phyloP scores from a whole-genome alignment of 768 basidiomycete species.

The Stropharia rugosoannulata region DNA sequence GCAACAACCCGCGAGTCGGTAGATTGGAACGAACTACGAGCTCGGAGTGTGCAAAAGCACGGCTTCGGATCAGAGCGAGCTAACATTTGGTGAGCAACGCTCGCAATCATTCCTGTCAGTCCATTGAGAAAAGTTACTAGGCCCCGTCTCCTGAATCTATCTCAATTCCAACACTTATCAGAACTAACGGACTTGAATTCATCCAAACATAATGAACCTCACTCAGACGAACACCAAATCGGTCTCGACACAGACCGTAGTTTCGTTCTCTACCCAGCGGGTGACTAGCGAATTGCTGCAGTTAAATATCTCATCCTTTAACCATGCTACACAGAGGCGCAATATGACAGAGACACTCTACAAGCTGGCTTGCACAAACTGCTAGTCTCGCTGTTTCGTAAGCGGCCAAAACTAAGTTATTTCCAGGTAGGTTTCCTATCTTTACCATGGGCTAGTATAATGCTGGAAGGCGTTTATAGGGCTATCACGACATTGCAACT shows the following conservation, averaged over 20 bases:
- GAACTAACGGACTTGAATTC: slow-evolving; percentile 1
- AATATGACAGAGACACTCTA: slow-evolving; percentile 47
- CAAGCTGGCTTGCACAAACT: slow-evolving; percentile 69
- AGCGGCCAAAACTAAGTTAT: slow-evolving; percentile 71
- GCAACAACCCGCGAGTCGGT: slow-evolving; percentile 4
- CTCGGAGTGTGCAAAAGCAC: slow-evolving; percentile 50
- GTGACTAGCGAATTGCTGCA: slow-evolving; percentile 35
- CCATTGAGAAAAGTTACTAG: slow-evolving; percentile 5
- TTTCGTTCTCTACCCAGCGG: slow-evolving; percentile 91
- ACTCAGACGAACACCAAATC: slow-evolving; percentile 86
- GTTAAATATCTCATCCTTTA: slow-evolving; percentile 1
- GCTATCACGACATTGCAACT: slow-evolving; percentile 90
- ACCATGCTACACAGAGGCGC: slow-evolving; percentile 17
- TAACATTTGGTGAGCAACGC: slow-evolving; percentile 50
- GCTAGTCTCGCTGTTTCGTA: slow-evolving; percentile 73
- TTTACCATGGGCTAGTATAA: not conserved
- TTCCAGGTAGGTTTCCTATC: slow-evolving; percentile 64
- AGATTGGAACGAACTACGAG: slow-evolving; percentile 48
- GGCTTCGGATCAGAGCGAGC: slow-evolving; percentile 62
- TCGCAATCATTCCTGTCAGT: not conserved
- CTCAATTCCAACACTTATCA: slow-evolving; percentile 1
- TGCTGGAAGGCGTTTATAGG: slow-evolving; percentile 42
- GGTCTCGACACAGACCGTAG: slow-evolving; percentile 88
- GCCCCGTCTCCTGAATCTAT: slow-evolving; percentile 27
- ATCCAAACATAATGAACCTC: slow-evolving; percentile 26